phyloP scores from a whole-genome alignment of 257 asterid species.

The Vinca minor region DNA sequence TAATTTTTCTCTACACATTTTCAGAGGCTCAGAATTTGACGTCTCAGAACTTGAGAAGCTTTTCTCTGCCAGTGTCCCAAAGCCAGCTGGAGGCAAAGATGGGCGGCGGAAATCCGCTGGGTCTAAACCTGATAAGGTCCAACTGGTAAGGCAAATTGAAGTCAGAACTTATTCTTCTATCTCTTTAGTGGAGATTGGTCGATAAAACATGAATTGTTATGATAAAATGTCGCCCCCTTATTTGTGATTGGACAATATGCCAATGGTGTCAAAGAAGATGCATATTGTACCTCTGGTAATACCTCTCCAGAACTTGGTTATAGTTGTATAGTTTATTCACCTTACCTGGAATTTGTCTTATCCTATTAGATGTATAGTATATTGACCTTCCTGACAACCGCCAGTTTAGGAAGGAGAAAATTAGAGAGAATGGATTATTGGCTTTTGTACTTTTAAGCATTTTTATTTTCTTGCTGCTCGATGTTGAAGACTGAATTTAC shows the following conservation, averaged over 20 bases:
- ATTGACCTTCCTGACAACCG: neutral
- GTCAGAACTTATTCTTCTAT: neutral
- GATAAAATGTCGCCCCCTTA: neutral
- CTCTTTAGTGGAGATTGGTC: neutral
- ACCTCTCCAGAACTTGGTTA: neutral
- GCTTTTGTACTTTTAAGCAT: neutral
- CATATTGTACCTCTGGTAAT: neutral
- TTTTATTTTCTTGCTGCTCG: neutral
- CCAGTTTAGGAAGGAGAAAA: neutral
- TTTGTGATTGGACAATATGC: neutral
- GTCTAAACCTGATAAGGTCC: conserved; percentile 78
- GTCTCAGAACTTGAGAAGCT: conserved; percentile 88
- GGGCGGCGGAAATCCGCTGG: conserved; percentile 85
- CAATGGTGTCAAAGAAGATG: neutral
- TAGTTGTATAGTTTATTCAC: neutral
- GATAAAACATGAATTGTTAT: neutral
- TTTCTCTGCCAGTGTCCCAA: conserved; percentile 86
- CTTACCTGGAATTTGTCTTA: neutral
- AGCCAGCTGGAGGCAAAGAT: conserved; percentile 70
- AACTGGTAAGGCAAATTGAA: conserved; percentile 58
- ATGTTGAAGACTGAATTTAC: neutral
- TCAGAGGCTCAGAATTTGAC: conserved; percentile 90
- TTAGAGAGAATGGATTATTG: neutral
- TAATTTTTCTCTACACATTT: conserved; percentile 23
- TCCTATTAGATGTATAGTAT: neutral